Evolutionary conservation across 352 stramenopile genomes (phyloP).

Genomic region (Phytophthora syringae): DNA sequence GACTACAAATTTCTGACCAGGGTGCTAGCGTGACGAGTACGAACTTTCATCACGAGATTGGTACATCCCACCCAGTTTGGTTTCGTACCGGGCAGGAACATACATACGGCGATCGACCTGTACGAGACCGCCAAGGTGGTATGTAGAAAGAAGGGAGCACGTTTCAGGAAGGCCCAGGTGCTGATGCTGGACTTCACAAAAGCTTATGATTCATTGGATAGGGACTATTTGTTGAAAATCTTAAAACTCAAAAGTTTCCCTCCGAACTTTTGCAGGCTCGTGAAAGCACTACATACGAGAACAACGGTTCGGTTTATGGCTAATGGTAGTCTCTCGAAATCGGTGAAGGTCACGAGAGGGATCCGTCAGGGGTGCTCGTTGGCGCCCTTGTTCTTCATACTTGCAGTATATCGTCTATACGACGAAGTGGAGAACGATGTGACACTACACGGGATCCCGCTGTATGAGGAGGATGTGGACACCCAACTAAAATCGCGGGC

Average conservation of each 20-base stretch:
- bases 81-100: not conserved
- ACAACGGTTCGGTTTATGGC: not conserved
- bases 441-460: not conserved
- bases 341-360: too few species aligned
- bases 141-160: not conserved
- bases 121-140: not conserved
- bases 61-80: conserved; percentile 2
- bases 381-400: not conserved
- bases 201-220: not conserved
- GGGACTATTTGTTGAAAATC: too few species aligned
- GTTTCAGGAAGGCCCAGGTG: not conserved
- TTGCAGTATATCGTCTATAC: not conserved
- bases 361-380: not conserved
- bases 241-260: not conserved
- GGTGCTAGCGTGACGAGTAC: not conserved
- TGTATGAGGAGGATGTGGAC: too few species aligned
- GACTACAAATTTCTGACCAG: not conserved
- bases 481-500: not conserved
- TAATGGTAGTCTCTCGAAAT: too few species aligned
- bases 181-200: conserved; percentile 7
- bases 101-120: not conserved
- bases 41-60: not conserved
- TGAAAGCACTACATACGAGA: not conserved
- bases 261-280: not conserved
- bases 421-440: not conserved